phyloP scores from a whole-genome alignment of 352 stramenopile species.

The Phytophthora litchii region DNA sequence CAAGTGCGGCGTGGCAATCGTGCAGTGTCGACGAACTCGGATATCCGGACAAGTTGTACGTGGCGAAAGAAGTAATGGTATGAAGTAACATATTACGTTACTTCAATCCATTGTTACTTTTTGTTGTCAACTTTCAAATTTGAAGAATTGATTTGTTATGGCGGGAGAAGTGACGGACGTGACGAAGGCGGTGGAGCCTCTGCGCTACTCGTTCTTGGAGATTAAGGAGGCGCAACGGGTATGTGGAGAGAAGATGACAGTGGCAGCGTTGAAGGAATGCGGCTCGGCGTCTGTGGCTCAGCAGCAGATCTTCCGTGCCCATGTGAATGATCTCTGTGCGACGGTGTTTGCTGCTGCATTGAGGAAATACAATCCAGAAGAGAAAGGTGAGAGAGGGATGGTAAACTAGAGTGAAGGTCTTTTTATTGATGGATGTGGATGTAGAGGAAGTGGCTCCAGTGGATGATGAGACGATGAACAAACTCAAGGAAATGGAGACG shows the following conservation, averaged over 20 bases:
- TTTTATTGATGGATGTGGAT: neutral
- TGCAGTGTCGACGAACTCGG: neutral
- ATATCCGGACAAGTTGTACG: neutral
- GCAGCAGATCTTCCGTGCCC: slow-evolving; percentile 76
- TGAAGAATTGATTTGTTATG: slow-evolving; percentile 27
- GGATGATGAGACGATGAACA: slow-evolving; percentile 48
- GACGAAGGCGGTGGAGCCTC: slow-evolving; percentile 7
- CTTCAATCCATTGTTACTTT: neutral
- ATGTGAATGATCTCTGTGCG: slow-evolving; percentile 77
- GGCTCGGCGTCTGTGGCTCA: slow-evolving; percentile 56
- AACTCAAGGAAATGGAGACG: slow-evolving; percentile 54
- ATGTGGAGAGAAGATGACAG: slow-evolving; percentile 62
- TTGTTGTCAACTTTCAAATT: slow-evolving; percentile 14
- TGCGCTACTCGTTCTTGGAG: slow-evolving; percentile 75
- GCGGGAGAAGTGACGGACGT: slow-evolving; percentile 19
- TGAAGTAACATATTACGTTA: slow-evolving; percentile 1
- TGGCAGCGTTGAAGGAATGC: slow-evolving; percentile 55
- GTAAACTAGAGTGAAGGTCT: neutral
- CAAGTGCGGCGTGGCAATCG: slow-evolving; percentile 9
- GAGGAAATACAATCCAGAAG: slow-evolving; percentile 73
- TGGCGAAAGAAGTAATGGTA: neutral
- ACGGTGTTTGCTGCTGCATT: slow-evolving; percentile 71
- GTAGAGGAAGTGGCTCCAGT: slow-evolving; percentile 70
- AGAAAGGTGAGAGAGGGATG: slow-evolving; percentile 47
- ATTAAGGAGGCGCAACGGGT: slow-evolving; percentile 78